These are phyloP conservation scores for Calophaca sinica DNA, from an alignment of 306 rosid species.

Conservation along the genomic window DNA sequence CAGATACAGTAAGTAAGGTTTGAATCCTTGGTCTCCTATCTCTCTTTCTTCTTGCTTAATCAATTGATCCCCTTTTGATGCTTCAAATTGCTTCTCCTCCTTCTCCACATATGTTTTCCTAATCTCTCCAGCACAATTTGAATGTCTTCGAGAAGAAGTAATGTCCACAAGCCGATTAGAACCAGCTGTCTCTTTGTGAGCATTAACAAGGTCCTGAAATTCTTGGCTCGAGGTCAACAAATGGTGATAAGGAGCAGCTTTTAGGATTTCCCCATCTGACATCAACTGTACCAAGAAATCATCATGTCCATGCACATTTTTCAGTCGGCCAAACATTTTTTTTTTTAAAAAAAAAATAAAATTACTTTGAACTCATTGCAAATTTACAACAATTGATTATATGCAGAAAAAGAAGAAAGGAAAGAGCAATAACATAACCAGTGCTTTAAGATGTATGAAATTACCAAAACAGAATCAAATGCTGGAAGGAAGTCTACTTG, in stretches of 20 bases:
- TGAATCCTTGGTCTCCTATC: constrained; percentile 76
- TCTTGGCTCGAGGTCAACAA: constrained; percentile 68
- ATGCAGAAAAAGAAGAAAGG: too few species aligned
- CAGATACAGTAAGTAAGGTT: constrained; percentile 77
- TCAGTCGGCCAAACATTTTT: neutral
- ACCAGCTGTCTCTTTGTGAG: constrained; percentile 97
- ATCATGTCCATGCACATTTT: constrained; percentile 10
- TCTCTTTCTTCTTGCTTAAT: constrained; percentile 91
- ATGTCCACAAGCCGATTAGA: constrained; percentile 61
- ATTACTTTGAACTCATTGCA: constrained; percentile 14
- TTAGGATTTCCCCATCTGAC: constrained; percentile 82
- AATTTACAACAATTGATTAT: neutral
- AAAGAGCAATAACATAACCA: neutral
- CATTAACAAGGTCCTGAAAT: constrained; percentile 88
- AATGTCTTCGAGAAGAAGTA: constrained; percentile 43
- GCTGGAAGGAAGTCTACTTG: constrained; percentile 98
- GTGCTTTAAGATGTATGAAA: constrained; percentile 26
- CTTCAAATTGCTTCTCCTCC: constrained; percentile 48
- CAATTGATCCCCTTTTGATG: constrained; percentile 69
- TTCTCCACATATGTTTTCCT: constrained; percentile 57
- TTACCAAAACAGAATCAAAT: constrained; percentile 85
- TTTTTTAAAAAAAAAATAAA: neutral
- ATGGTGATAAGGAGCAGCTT: constrained; percentile 72
- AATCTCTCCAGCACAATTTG: constrained; percentile 56
- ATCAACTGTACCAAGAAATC: constrained; percentile 59